Evolutionary conservation across 805 yeast species (phyloP), one percentile per base, ranked within the genome.

Genomic region (Myxozyma nipponensis): DNA sequence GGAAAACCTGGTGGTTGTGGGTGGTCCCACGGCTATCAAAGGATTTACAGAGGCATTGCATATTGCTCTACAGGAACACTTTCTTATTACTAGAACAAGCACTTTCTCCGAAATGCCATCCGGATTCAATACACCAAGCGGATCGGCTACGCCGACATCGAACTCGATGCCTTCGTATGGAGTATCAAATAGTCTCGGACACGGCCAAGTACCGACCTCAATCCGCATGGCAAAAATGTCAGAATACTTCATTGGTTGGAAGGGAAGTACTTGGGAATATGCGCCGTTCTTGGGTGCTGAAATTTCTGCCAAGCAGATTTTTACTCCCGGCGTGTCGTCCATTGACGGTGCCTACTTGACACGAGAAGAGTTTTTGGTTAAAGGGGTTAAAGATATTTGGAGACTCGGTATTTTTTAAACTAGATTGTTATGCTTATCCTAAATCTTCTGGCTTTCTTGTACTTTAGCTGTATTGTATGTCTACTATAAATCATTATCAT

Each of bases 191-290:
- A 38, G 49, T 2, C 23, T 39, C 18, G 68, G 68, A 19, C 72
- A 75, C 54, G 67, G 75, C 44, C 98, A 91, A 69, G 89, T 83
- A 1, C 98, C 97, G 21, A 80, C 82, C n/a, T 73, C 81, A 13
- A 77, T 90, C 49, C 80, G 77, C 58, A 64, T 81, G 44, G 80
- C 82, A 23, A 83, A 83, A 61, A 77, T 80, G 66, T 95, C 96
- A 0, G 98, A 91, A 49, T 90, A 91, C 67, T 91, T 91, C 69
- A 86, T 95, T 1, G 95, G 87, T 59, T 91, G 97, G 97, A 90
- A 90, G 69, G 80, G 79, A 42, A 67, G 66, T 30, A 89, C 91
- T 1, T 83, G 84, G 77, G 82, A 83, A 50, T 89, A 86, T 59
- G 79, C 83, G 28, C 75, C 80, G 51, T 87, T 90, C 63, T 70